These are phyloP conservation scores for Hymenochaete sp. DNA, from an alignment of 1,284 basidiomycete genomes.

Conservation along the genomic window DNA sequence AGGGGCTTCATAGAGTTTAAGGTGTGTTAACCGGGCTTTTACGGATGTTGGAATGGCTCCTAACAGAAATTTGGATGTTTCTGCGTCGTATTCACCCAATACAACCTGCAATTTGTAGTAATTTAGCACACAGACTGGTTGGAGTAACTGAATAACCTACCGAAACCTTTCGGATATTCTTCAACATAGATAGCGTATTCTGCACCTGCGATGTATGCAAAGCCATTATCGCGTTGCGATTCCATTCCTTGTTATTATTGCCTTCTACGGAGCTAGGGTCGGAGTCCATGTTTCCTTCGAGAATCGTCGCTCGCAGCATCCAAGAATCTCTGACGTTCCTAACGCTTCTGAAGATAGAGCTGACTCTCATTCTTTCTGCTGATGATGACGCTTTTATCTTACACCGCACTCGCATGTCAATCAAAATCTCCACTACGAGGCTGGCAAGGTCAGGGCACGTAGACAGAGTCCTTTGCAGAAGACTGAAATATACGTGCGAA, in stretches of 20 bases:
- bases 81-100: constrained; percentile 11
- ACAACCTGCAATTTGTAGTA: constrained; percentile 7
- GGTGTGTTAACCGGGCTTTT: not conserved
- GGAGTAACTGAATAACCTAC: not conserved
- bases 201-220: not conserved
- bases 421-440: not conserved
- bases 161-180: constrained; percentile 1
- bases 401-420: constrained; percentile 13
- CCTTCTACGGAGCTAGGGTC: too few relatives aligned
- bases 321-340: too few relatives aligned
- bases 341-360: too few relatives aligned
- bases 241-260: too few relatives aligned
- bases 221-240: constrained; percentile 7
- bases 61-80: constrained; percentile 8
- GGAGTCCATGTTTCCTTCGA: too few relatives aligned
- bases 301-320: too few relatives aligned
- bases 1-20: constrained; percentile 13
- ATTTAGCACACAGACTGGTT: not conserved
- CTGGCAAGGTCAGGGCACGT: constrained; percentile 8
- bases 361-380: constrained; percentile 2
- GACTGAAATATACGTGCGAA: constrained; percentile 13
- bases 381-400: constrained; percentile 7
- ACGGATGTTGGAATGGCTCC: not conserved
- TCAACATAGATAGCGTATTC: constrained; percentile 3
- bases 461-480: constrained; percentile 11